Base-by-base conservation (phyloP, 352 stramenopile species). In the Phytopythium chamaehyphon region DNA sequence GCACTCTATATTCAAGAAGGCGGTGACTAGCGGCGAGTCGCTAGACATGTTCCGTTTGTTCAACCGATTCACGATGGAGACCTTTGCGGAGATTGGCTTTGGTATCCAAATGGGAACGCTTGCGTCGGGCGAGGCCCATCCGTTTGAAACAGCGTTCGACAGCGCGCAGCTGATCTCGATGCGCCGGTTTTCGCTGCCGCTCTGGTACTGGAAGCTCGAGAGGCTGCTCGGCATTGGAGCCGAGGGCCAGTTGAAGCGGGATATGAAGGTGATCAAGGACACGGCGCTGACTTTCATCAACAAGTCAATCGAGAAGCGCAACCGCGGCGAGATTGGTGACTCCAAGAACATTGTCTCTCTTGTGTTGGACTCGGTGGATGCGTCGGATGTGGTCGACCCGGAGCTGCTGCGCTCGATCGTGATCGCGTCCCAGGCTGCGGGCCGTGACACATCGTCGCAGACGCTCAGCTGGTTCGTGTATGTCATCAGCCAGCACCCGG, bases 381-480 rank as follows among this genome's bases (percentile, higher is more conserved):
- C 45, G 28, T 33, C 28, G 0, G 47, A 70, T 42, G 37, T 54
- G 0, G 51, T 73, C 6, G 57, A 74, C 45, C 54, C 64, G 11
- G 64, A 73, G n/a, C 69, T 76, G 40, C 52, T 92, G 24, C 74
- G 79, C 26, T 73, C 89, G 57, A 77, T 92, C 45, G 69, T 80
- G 22, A 65, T 88, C 14, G 74, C 59, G 10, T 64, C 88, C 11
- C 60, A 91, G n/a, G 64, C 87, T 31, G 83, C 77, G 42, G 83
- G 83, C 16, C 64, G 76, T 28, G 81, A 91, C 58, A 91, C 83
- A 19, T 88, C 82, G 1, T 76, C 75, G 2, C 63, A 74, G 52
- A 71, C 77, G 7, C 49, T 94, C 15, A 58, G 62, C 4, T 93
- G 84, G 84, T 55, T 86, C 6, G 51, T 93, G 19, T 66, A 86